Percentiles rank a stretch among this genome's conserved stretches.
Evolutionary conservation across 805 yeast genomes (phyloP).

Genomic region (Wickerhamiella australiensis): DNA sequence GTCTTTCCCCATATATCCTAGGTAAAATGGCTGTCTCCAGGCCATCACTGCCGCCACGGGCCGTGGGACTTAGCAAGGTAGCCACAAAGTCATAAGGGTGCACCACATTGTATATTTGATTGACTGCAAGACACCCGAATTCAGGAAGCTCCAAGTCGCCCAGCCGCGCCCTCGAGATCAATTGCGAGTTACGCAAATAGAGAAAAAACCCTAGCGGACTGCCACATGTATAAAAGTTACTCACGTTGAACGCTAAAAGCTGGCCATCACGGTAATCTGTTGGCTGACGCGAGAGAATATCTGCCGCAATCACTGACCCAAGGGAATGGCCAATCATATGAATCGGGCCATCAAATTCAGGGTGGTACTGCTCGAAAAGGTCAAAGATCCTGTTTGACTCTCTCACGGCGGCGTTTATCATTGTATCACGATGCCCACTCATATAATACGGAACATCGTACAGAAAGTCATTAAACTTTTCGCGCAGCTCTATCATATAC

Average conservation of each 20-base stretch:
- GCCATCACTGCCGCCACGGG: slow-evolving; percentile 31
- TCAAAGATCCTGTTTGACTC: slow-evolving; percentile 62
- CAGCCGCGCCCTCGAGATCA: slow-evolving; percentile 13
- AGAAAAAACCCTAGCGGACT: slow-evolving; percentile 23
- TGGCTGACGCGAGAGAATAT: slow-evolving; percentile 42
- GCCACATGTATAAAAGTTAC: slow-evolving; percentile 43
- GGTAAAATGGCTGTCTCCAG: slow-evolving; percentile 8
- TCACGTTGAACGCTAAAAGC: slow-evolving; percentile 55
- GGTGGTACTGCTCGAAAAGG: slow-evolving; percentile 52
- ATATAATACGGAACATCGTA: slow-evolving; percentile 74
- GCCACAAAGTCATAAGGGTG: slow-evolving; percentile 91
- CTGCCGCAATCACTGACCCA: slow-evolving; percentile 75
- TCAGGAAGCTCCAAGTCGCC: neutral
- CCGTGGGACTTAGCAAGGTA: slow-evolving; percentile 73
- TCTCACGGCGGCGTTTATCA: slow-evolving; percentile 50
- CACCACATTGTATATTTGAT: slow-evolving; percentile 65
- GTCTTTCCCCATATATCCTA: neutral
- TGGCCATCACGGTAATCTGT: slow-evolving; percentile 25
- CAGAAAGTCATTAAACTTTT: slow-evolving; percentile 71
- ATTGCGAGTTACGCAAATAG: slow-evolving; percentile 15
- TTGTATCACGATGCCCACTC: slow-evolving; percentile 52
- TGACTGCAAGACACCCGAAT: slow-evolving; percentile 47
- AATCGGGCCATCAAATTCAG: slow-evolving; percentile 45
- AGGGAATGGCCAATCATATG: slow-evolving; percentile 78
- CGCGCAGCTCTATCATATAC: slow-evolving; percentile 65